Evolutionary conservation across 371 early-diverging fungal genomes (phyloP).

Genomic region (Globomyces sp.): DNA sequence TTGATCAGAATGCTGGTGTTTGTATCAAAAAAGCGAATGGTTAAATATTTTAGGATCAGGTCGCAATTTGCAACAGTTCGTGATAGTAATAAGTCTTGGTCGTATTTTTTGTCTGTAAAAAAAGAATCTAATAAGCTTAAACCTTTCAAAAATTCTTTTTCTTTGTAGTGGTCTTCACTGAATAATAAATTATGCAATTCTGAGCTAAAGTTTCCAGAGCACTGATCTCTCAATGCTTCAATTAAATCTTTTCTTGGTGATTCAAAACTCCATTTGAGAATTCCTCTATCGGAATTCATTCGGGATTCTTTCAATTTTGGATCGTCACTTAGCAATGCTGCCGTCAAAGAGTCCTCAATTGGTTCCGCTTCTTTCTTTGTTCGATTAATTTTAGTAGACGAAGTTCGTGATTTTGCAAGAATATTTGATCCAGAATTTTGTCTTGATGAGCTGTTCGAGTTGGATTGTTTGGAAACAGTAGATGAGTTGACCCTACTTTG

Average conservation of each 20-base stretch:
- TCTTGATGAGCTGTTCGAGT: no score
- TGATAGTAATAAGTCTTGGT: not conserved
- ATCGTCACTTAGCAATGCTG: slow-evolving; percentile 66
- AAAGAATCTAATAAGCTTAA: slow-evolving; percentile 68
- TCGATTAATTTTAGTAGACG: not conserved
- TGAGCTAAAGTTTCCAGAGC: slow-evolving; percentile 57
- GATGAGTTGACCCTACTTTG: slow-evolving; percentile 13
- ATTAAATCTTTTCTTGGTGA: slow-evolving; percentile 68
- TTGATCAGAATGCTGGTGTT: slow-evolving; percentile 80
- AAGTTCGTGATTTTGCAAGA: not conserved
- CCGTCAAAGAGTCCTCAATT: not conserved
- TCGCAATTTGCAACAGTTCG: slow-evolving; percentile 70
- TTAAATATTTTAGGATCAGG: slow-evolving; percentile 77
- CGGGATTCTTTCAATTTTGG: slow-evolving; percentile 65
- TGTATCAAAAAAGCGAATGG: slow-evolving; percentile 85
- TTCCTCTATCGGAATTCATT: slow-evolving; percentile 65
- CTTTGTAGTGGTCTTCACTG: slow-evolving; percentile 78
- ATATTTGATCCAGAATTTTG: not conserved
- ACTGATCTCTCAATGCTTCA: slow-evolving; percentile 60
- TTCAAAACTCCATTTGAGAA: slow-evolving; percentile 73
- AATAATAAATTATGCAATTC: slow-evolving; percentile 65
- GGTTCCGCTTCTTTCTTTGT: slow-evolving; percentile 10
- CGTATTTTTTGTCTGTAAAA: slow-evolving; percentile 20
- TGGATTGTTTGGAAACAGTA: not conserved
- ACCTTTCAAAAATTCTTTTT: slow-evolving; percentile 67